Percentiles rank a stretch among this genome's conserved stretches.
Evolutionary conservation across 257 asterid species (phyloP).

Genomic region (Solanum piurae): DNA sequence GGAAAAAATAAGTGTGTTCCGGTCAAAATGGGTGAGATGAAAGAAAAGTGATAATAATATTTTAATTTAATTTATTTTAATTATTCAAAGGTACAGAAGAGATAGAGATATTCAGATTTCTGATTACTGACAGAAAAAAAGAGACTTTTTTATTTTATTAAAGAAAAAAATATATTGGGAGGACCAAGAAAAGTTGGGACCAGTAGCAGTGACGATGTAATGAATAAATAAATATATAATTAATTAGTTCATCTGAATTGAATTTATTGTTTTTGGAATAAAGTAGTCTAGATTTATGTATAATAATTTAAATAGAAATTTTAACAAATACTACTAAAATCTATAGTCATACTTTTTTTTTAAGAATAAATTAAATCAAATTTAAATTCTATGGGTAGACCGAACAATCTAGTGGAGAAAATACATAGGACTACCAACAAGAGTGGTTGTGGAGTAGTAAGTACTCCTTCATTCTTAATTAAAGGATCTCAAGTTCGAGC

Average conservation of each 20-base stretch:
- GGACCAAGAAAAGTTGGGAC: not conserved
- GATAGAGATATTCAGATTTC: not conserved
- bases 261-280: not conserved
- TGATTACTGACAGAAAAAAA: not conserved
- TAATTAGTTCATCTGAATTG: not conserved
- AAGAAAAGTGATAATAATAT: constrained; percentile 12
- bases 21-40: constrained; percentile 35
- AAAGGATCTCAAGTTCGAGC: too few relatives aligned
- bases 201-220: not conserved
- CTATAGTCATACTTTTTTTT: not conserved
- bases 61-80: not conserved
- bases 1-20: constrained; percentile 5
- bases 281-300: not conserved
- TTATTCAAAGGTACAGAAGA: not conserved
- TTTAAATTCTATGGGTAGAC: not conserved
- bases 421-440: not conserved
- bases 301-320: not conserved
- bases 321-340: not conserved
- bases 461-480: too few relatives aligned
- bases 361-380: not conserved
- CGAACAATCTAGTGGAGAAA: not conserved
- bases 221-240: not conserved
- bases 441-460: too few relatives aligned
- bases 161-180: not conserved
- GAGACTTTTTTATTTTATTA: not conserved